Evolutionary conservation across 164 flowering plant species (phyloP), one percentile per base, ranked within the genome.

Genomic region (Vitis labrusca): DNA sequence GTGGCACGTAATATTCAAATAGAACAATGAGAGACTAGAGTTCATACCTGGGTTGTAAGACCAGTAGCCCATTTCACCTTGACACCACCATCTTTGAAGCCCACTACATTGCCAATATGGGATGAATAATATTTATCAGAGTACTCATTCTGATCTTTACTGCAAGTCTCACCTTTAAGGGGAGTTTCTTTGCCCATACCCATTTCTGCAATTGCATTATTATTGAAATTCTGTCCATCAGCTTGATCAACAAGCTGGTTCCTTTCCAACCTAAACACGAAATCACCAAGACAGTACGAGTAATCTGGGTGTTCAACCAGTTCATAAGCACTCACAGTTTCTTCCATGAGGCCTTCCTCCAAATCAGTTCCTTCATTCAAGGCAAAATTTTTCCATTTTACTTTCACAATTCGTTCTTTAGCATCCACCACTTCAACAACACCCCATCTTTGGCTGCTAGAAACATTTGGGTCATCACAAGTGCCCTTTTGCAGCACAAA

Each of bases 11-110:
- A 16, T 54, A 44, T 19, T 14, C 60, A 58, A 1, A 73, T 55
- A 66, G 14, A 48, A 61, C 27, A n/a, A 63, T 59, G 71, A 37
- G 44, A 37, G 44, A 50, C 67, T 62, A 57, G 61, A 64, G 9
- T 37, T 9, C 44, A 54, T 83, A 95, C 99, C 99, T 85, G 79
- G 62, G 85, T 83, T 61, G 73, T 77, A 59, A 71, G 61, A 74
- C 97, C 97, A 78, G 74, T 81, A 50, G 96, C 97, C 99, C 99
- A 95, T 80, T 59, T 85, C 74, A 95, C 97, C 81, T 86, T 80
- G 65, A 93, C 78, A 61, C 57, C 44, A 55, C 91, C 98, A 81
- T 85, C 83, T 75, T 81, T 73, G 48, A 85, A 76, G 51, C 91
- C 92, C 16, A 71, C 77, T 52, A 93, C 91, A 76, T 66, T 77